These are phyloP conservation scores for Sordariomycetes sp. DNA, from an alignment of 2,329 filamentous ascomycete species.

Conservation along the genomic window DNA sequence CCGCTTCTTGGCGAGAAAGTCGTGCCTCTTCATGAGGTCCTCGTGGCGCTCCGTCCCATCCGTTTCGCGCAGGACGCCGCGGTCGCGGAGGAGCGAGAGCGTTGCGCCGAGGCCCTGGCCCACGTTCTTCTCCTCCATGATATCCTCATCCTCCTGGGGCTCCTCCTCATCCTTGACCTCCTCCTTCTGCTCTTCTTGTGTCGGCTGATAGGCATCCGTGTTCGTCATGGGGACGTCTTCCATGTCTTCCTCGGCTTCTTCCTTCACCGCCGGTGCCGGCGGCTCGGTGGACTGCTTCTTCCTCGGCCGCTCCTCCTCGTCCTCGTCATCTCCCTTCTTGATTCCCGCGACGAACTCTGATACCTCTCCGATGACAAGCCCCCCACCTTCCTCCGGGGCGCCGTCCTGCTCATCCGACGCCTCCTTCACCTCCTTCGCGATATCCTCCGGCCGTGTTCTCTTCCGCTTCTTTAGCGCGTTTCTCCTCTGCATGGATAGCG, in stretches of 20 bases:
- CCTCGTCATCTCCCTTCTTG: constrained; percentile 49
- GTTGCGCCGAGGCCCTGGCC: constrained; percentile 72
- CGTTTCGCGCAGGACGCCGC: constrained; percentile 63
- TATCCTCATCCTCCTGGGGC: constrained; percentile 61
- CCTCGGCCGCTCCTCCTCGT: constrained; percentile 40
- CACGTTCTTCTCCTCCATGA: constrained; percentile 60
- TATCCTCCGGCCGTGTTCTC: constrained; percentile 73
- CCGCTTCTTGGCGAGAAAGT: constrained; percentile 69
- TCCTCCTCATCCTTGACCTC: constrained; percentile 21
- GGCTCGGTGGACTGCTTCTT: constrained; percentile 20
- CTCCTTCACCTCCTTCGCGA: constrained; percentile 67
- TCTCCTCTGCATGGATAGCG: constrained; percentile 71
- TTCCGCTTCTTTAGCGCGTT: constrained; percentile 87
- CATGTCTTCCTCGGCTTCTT: constrained; percentile 17
- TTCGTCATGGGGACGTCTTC: constrained; percentile 21
- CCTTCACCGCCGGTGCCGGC: constrained; percentile 20
- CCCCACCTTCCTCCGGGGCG: constrained; percentile 29
- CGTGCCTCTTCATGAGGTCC: constrained; percentile 58
- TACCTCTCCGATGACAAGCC: constrained; percentile 89
- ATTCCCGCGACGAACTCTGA: constrained; percentile 88
- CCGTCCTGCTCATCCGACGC: constrained; percentile 35
- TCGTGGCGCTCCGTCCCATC: constrained; percentile 50
- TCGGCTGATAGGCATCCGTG: constrained; percentile 28
- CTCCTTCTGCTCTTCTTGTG: constrained; percentile 27
- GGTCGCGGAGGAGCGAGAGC: constrained; percentile 71